A percentile compares a stretch with the other conserved stretches of the same genome.
phyloP scores from a whole-genome alignment of 2,329 filamentous ascomycete genomes.

The Nakataea oryzae region DNA sequence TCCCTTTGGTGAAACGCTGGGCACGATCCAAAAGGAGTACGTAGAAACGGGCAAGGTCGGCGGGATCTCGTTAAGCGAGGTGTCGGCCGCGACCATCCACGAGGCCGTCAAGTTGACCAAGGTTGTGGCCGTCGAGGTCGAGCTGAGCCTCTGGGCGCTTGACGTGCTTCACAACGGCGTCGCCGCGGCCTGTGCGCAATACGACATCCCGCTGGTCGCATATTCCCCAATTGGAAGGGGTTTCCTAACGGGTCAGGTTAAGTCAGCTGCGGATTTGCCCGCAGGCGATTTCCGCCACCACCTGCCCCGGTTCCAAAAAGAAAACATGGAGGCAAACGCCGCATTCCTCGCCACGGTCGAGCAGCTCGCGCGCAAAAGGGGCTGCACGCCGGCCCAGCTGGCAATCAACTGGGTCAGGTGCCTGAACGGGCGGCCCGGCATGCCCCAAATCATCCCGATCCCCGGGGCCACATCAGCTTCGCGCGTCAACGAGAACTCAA shows the following conservation, averaged over 20 bases:
- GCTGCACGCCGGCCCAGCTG: constrained; percentile 36
- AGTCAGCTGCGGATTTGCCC: constrained; percentile 31
- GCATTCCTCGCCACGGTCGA: constrained; percentile 35
- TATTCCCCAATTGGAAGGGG: constrained; percentile 53
- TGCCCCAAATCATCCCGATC: constrained; percentile 35
- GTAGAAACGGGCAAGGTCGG: constrained; percentile 41
- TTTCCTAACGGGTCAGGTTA: constrained; percentile 6
- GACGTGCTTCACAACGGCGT: constrained; percentile 41
- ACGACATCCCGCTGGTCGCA: constrained; percentile 45
- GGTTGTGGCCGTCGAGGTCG: constrained; percentile 40
- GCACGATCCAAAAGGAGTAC: constrained; percentile 33
- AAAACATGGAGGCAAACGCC: constrained; percentile 41
- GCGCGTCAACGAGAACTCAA: constrained; percentile 18
- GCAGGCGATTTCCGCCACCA: constrained; percentile 15
- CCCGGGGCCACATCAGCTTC: constrained; percentile 33
- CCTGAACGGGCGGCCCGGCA: constrained; percentile 24
- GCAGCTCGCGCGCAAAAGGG: constrained; percentile 34
- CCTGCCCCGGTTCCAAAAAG: constrained; percentile 36
- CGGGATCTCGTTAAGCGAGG: constrained; percentile 41
- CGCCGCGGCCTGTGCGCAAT: constrained; percentile 34
- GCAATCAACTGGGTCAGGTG: constrained; percentile 38
- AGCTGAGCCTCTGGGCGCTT: constrained; percentile 38
- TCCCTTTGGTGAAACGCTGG: constrained; percentile 32
- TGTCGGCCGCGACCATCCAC: constrained; percentile 35
- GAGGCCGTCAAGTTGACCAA: constrained; percentile 32